Base-by-base conservation (phyloP, 2,329 filamentous ascomycete species). In the Aspergillus thermomutatus region DNA sequence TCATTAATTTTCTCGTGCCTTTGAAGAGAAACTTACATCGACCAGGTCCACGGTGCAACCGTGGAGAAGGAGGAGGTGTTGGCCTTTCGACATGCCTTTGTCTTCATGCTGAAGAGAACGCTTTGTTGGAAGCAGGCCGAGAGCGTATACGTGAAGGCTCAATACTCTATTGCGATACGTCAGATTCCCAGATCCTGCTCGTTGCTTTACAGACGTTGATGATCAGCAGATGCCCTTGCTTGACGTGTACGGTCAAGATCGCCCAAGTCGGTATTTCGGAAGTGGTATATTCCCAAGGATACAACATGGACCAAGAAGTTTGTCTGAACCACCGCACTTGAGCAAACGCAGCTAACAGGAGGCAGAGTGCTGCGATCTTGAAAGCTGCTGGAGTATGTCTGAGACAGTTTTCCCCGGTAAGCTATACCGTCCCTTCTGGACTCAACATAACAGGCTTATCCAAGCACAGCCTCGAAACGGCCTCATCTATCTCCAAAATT, bases 221-320 rank as follows among this genome's bases (percentile, higher is more conserved):
- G 27, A 23, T 27, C 19, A 41, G 4, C 50, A 84, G 81, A 0
- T 99, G 94, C 74, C 94, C 94, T 3, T 99, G 94, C 72, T 80
- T 99, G 73, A 99, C 94, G 2, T 99, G 94, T 75, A 96, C 91
- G 68, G 96, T 99, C 79, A 99, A 99, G 79, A 97, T 99, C 69
- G 90, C 91, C 23, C 94, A 99, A 77, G 91, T 97, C 7, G 94
- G 94, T 19, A 96, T 99, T 63, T 86, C 85, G 45, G 94, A 99
- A 79, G 94, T 99, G 14, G 92, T 99, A 14, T 99, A 96, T 69
- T 92, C 87, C 63, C 89, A 95, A 70, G 87, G 89, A 26, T 99
- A 99, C 72, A 93, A 93, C 72, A 97, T 99, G 88, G 94, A 99
- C 69, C 84, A 80, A 43, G 86, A 91, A 61, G 80, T 83, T 66